Conservation (phyloP, 768 basidiomycete genomes). For the Suillus subalutaceus region DNA sequence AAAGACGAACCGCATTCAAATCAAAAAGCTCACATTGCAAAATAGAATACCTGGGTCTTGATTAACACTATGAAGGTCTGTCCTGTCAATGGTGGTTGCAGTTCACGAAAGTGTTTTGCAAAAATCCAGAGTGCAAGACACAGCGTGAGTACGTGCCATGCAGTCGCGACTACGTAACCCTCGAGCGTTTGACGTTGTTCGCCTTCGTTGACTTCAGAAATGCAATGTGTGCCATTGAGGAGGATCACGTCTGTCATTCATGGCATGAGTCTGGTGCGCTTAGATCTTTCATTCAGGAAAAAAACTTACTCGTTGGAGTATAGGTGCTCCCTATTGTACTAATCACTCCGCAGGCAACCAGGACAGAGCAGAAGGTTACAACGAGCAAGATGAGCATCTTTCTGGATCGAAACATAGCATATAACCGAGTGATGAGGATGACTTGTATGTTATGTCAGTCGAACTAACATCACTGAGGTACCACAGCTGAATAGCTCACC, state of each 20-base stretch:
- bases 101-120: neutral
- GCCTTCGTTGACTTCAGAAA: neutral
- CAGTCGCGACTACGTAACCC: neutral
- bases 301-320: neutral
- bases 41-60: neutral
- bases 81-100: neutral
- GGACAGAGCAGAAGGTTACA: too few relatives aligned
- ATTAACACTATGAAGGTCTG: neutral
- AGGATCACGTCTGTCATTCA: neutral
- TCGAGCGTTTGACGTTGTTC: neutral
- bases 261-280: neutral
- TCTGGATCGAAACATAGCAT: neutral
- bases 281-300: neutral
- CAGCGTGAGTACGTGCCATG: neutral
- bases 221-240: neutral
- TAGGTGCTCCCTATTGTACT: neutral
- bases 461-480: neutral
- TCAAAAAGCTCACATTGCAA: neutral
- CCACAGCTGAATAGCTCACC: neutral
- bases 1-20: neutral
- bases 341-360: neutral
- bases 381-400: slow-evolving; percentile 2
- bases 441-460: neutral
- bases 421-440: slow-evolving; percentile 1
- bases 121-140: slow-evolving; percentile 1